These are phyloP conservation scores for Lasiodiplodia theobromae DNA, from an alignment of 2,329 filamentous ascomycete species.

Conservation along the genomic window DNA sequence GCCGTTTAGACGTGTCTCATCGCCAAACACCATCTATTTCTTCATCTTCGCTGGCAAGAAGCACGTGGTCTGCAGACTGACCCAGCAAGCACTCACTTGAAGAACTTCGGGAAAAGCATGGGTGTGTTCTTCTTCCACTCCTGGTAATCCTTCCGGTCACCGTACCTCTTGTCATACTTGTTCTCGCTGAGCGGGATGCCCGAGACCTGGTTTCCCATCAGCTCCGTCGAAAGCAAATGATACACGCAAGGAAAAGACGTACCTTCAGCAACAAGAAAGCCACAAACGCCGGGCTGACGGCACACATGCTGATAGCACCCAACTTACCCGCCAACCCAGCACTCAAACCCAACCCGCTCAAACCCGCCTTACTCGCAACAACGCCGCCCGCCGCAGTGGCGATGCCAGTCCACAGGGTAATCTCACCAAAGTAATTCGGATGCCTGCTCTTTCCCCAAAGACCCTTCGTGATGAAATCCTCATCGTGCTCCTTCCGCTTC, in stretches of 20 bases:
- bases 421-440: constrained; percentile 78
- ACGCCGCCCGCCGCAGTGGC: constrained; percentile 66
- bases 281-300: constrained; percentile 69
- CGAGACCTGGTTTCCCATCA: constrained; percentile 41
- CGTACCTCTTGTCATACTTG: constrained; percentile 72
- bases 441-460: constrained; percentile 68
- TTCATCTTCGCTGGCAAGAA: neutral
- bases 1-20: neutral
- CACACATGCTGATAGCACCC: constrained; percentile 59
- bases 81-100: neutral
- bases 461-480: constrained; percentile 70
- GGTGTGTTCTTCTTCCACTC: constrained; percentile 73
- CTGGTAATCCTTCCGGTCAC: constrained; percentile 69
- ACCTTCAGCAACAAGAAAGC: constrained; percentile 69
- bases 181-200: constrained; percentile 71
- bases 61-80: neutral
- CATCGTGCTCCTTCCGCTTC: constrained; percentile 69
- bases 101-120: constrained; percentile 69
- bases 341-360: constrained; percentile 64
- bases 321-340: constrained; percentile 52
- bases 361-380: constrained; percentile 61
- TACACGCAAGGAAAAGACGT: constrained; percentile 37
- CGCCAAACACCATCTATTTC: neutral
- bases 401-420: constrained; percentile 72
- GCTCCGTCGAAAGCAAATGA: constrained; percentile 1